Evolutionary conservation across 1,284 basidiomycete species (phyloP).

Genomic region (Sphagnurus paluster): DNA sequence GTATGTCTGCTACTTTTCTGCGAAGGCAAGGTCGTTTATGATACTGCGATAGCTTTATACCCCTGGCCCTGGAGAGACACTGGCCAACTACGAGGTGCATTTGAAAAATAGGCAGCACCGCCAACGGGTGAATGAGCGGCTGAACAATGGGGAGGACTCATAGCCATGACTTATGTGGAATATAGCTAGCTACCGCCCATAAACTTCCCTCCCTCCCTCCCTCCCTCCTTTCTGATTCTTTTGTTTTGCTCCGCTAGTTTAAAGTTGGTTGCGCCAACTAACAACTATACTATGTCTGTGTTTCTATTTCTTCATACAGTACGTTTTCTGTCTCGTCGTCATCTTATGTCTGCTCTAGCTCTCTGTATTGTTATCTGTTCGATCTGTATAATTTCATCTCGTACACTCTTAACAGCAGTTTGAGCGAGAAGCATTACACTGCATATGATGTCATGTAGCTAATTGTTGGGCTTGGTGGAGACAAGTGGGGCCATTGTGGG

Average conservation of each 20-base stretch:
- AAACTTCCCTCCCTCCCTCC: background rate
- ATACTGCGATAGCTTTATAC: constrained; percentile 55
- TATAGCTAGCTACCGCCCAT: background rate
- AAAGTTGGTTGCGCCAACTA: too few species aligned
- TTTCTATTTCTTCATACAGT: background rate
- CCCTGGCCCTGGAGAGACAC: constrained; percentile 86
- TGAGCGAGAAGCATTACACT: too few species aligned
- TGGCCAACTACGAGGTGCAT: constrained; percentile 94
- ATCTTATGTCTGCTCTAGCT: constrained; percentile 20
- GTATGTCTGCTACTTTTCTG: constrained; percentile 39
- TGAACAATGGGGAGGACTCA: constrained; percentile 25
- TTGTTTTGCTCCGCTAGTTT: too few species aligned
- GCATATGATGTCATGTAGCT: too few species aligned
- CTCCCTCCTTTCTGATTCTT: constrained; percentile 1
- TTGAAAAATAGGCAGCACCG: constrained; percentile 56
- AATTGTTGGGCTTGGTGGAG: too few species aligned
- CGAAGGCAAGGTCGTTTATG: background rate
- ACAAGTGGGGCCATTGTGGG: too few species aligned
- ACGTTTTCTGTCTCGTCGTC: background rate
- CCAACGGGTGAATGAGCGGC: constrained; percentile 46
- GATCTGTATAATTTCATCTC: constrained; percentile 26
- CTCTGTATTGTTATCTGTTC: constrained; percentile 37
- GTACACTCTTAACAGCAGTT: too few species aligned
- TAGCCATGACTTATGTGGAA: constrained; percentile 11
- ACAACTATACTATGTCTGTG: too few species aligned